phyloP scores from a whole-genome alignment of 257 asterid genomes.

The Scutellaria baicalensis region DNA sequence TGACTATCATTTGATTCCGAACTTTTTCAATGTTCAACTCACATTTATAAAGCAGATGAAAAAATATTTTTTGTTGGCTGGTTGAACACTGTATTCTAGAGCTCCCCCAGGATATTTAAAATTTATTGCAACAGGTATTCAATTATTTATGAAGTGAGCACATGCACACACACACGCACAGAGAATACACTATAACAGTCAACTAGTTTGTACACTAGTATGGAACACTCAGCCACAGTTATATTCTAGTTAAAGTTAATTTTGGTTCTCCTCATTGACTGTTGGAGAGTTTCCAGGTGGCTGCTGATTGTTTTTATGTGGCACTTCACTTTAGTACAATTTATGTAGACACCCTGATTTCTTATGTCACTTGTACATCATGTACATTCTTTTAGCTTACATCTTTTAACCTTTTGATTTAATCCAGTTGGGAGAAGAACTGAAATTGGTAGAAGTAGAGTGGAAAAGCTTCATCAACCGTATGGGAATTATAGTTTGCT shows the following conservation, averaged over 20 bases:
- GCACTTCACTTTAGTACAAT: neutral
- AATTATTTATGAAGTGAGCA: neutral
- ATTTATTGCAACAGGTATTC: neutral
- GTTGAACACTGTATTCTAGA: neutral
- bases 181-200: neutral
- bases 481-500: constrained; percentile 27
- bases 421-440: constrained; percentile 31
- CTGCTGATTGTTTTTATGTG: neutral
- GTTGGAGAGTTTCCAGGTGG: neutral
- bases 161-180: neutral
- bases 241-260: neutral
- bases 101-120: neutral
- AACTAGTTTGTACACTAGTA: neutral
- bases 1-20: neutral
- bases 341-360: neutral
- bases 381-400: constrained; percentile 7
- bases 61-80: neutral
- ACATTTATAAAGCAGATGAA: neutral
- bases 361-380: neutral
- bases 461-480: constrained; percentile 32
- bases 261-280: neutral
- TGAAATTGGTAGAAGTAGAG: constrained; percentile 20
- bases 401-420: constrained; percentile 8
- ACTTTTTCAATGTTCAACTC: neutral
- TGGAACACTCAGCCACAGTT: neutral